Base-by-base conservation (phyloP, 139 green algal species). In the Closterium sp. region DNA sequence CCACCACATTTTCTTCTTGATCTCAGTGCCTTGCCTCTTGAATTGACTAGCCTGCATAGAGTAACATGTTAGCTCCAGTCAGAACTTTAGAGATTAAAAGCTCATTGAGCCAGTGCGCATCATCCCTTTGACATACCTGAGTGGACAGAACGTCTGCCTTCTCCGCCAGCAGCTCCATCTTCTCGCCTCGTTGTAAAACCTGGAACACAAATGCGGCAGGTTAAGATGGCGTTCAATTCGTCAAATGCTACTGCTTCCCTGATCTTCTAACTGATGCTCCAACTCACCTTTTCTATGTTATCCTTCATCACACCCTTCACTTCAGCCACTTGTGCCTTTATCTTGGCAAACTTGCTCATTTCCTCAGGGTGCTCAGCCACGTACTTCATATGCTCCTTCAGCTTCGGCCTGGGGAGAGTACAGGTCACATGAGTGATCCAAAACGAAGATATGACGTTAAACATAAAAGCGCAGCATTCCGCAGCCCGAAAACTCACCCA, bases 261-360 rank as follows among this genome's bases (percentile, higher is more conserved):
- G 19, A 23, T 31, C 25, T 23, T 23, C n/a, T 87, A 23, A 33
- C 23, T 35, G 84, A 34, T 31, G 23, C 21, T 76, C 19, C 19
- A 12, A 21, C 83, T 86, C 91, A 99, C 97, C 94, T 97, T 97
- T 92, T 99, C 98, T 64, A 99, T 99, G 96, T 99, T 99, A 34
- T 99, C 97, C 66, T 98, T 97, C 98, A 99, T 99, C 91, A 99
- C 97, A 92, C 96, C 96, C 94, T 99, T 99, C 88, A 99, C 97
- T 95, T 99, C 97, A 36, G 97, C 96, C 88, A 99, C 97, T 96
- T 98, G 94, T 34, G 96, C 96, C 90, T 99, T 97, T 84, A 99
- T 97, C 16, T 95, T 95, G 7, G 96, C 96, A 10, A 99, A 95
- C 87, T 98, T 97, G 84, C 94, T 97, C 38, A 99, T 95, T 90